Evolutionary conservation across 768 basidiomycete species (phyloP).

Genomic region (Amanita rubescens): DNA sequence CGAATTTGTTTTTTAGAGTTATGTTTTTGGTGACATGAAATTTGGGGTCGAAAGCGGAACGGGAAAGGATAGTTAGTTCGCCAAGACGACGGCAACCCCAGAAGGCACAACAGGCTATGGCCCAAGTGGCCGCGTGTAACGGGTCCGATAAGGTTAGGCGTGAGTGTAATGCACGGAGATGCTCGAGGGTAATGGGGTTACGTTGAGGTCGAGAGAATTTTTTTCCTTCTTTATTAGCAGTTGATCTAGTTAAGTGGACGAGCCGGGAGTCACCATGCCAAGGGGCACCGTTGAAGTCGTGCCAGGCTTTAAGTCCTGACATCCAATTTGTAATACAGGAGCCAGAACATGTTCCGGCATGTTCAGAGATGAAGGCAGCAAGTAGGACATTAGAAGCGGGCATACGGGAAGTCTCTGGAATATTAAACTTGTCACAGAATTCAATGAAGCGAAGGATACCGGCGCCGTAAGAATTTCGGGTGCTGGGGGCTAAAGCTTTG

Average conservation of each 20-base stretch:
- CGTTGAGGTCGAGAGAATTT: slow-evolving; percentile 13
- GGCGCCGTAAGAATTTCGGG: slow-evolving; percentile 23
- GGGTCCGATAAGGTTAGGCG: slow-evolving; percentile 19
- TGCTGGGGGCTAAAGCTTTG: slow-evolving; percentile 14
- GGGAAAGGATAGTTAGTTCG: slow-evolving; percentile 17
- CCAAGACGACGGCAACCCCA: slow-evolving; percentile 27
- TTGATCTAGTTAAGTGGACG: slow-evolving; percentile 11
- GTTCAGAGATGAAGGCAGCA: slow-evolving; percentile 19
- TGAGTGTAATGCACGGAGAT: slow-evolving; percentile 18
- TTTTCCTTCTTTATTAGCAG: slow-evolving; percentile 18
- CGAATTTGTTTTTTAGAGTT: not conserved
- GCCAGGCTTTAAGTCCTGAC: slow-evolving; percentile 29
- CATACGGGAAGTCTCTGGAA: slow-evolving; percentile 24
- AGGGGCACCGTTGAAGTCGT: slow-evolving; percentile 23
- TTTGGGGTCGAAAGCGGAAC: slow-evolving; percentile 7
- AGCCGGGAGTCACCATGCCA: slow-evolving; percentile 28
- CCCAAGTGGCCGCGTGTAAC: slow-evolving; percentile 28
- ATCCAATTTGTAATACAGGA: slow-evolving; percentile 27
- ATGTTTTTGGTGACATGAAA: slow-evolving; percentile 7
- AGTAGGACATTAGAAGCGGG: slow-evolving; percentile 25
- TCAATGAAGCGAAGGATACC: slow-evolving; percentile 28
- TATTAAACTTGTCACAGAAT: slow-evolving; percentile 24
- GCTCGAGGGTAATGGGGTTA: slow-evolving; percentile 28
- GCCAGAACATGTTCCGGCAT: slow-evolving; percentile 10
- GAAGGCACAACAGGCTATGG: slow-evolving; percentile 25